Conservation (phyloP, 495 filamentous ascomycete species). For the Xylona heveae region DNA sequence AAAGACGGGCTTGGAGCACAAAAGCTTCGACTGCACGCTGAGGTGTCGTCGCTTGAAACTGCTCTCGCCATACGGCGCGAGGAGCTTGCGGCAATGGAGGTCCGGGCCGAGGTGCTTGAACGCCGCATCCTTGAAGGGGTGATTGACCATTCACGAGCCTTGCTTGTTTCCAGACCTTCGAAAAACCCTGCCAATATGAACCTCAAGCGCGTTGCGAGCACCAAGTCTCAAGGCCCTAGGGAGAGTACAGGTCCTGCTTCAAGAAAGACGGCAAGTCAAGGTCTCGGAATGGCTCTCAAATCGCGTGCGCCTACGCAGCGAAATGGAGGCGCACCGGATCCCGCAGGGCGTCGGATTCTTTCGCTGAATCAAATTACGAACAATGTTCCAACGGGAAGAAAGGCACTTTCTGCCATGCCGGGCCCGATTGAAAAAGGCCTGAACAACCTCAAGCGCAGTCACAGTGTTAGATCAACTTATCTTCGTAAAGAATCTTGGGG, state of each 20-base stretch:
- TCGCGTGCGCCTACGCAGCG: slow-evolving; percentile 20
- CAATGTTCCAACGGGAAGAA: slow-evolving; percentile 43
- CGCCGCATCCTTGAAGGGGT: slow-evolving; percentile 84
- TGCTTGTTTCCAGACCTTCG: slow-evolving; percentile 41
- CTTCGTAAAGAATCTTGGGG: slow-evolving; percentile 61
- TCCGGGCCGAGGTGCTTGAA: slow-evolving; percentile 67
- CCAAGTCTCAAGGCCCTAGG: slow-evolving; percentile 20
- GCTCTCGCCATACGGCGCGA: slow-evolving; percentile 73
- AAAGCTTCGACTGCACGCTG: slow-evolving; percentile 55
- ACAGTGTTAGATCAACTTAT: slow-evolving; percentile 39
- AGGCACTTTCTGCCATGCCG: slow-evolving; percentile 17
- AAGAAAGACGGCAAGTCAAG: slow-evolving; percentile 22
- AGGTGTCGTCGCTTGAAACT: slow-evolving; percentile 73
- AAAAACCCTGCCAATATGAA: slow-evolving; percentile 34
- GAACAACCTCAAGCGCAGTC: slow-evolving; percentile 38
- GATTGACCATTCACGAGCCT: slow-evolving; percentile 76
- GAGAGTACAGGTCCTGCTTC: slow-evolving; percentile 7
- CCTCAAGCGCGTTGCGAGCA: slow-evolving; percentile 48
- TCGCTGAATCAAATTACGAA: slow-evolving; percentile 73
- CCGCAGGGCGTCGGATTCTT: slow-evolving; percentile 52
- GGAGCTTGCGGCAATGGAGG: slow-evolving; percentile 76
- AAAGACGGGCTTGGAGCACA: slow-evolving; percentile 40
- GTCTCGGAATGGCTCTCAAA: slow-evolving; percentile 30
- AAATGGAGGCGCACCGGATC: slow-evolving; percentile 24
- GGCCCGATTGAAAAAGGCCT: slow-evolving; percentile 19